Conservation (phyloP, 2,329 filamentous ascomycete genomes). For the Plectosphaerella cucumerina region DNA sequence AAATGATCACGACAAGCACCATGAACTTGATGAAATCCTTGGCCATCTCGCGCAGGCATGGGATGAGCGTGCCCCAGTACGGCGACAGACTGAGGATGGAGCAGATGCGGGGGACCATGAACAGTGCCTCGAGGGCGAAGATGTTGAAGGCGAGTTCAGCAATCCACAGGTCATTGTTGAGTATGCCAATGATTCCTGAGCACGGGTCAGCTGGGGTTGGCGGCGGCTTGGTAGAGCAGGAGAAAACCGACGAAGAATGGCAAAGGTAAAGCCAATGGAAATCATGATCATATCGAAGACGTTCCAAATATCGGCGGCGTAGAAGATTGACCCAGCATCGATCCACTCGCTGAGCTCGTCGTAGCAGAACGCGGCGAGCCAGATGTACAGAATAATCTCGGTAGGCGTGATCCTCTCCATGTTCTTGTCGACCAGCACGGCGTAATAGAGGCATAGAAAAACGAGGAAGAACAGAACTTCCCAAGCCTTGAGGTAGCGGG, state of each 20-base stretch:
- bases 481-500: slow-evolving; percentile 79
- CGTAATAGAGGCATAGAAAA: slow-evolving; percentile 78
- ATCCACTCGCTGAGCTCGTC: slow-evolving; percentile 82
- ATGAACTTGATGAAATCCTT: slow-evolving; percentile 87
- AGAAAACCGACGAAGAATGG: slow-evolving; percentile 60
- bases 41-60: slow-evolving; percentile 89
- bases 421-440: slow-evolving; percentile 74
- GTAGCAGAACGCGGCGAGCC: slow-evolving; percentile 83
- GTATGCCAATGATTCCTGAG: slow-evolving; percentile 63
- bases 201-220: slow-evolving; percentile 4
- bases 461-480: slow-evolving; percentile 76
- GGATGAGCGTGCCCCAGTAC: slow-evolving; percentile 87
- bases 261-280: slow-evolving; percentile 65
- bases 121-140: slow-evolving; percentile 81
- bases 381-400: slow-evolving; percentile 75
- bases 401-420: slow-evolving; percentile 59
- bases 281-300: slow-evolving; percentile 73
- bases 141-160: slow-evolving; percentile 83
- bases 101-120: slow-evolving; percentile 85
- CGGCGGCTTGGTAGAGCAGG: neutral
- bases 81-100: slow-evolving; percentile 82
- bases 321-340: slow-evolving; percentile 84
- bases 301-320: slow-evolving; percentile 80
- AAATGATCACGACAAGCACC: slow-evolving; percentile 71
- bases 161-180: slow-evolving; percentile 54